These are phyloP conservation scores for Sphagnum tenellum DNA, from an alignment of 225 moss, liverwort and hornwort species.

Conservation along the genomic window DNA sequence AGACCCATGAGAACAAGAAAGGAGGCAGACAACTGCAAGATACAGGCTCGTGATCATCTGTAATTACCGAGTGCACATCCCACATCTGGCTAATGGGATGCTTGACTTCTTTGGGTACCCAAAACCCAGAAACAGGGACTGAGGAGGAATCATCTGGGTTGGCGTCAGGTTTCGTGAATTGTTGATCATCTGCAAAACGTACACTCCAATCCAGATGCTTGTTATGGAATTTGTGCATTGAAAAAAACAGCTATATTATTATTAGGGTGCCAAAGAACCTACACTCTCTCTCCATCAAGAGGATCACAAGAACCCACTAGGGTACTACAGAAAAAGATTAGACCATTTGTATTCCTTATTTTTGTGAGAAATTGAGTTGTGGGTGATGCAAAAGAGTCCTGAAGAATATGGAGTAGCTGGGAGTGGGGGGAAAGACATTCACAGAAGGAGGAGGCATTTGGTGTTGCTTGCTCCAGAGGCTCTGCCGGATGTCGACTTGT, in stretches of 20 bases:
- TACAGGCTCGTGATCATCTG: constrained; percentile 4
- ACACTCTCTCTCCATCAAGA: too few relatives aligned
- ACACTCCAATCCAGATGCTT: constrained; percentile 17
- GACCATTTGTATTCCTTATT: too few relatives aligned
- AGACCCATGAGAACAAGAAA: constrained; percentile 9
- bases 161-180: constrained; percentile 18
- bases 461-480: too few relatives aligned
- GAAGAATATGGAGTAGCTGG: not conserved
- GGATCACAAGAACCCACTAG: too few relatives aligned
- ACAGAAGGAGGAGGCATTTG: too few relatives aligned
- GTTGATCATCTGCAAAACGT: constrained; percentile 4
- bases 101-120: too few relatives aligned
- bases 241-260: too few relatives aligned
- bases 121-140: constrained; percentile 14
- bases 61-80: not conserved
- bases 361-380: constrained; percentile 21
- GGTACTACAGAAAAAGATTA: too few relatives aligned
- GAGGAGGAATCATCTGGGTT: constrained; percentile 14
- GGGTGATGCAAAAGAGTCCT: constrained; percentile 5
- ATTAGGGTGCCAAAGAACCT: too few relatives aligned
- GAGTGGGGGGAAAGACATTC: not conserved
- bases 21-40: constrained; percentile 22
- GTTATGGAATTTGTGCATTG: not conserved
- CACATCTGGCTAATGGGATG: constrained; percentile 1
- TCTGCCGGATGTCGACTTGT: too few relatives aligned